Base-by-base conservation (phyloP, 2,329 filamentous ascomycete genomes). In the Aspergillus quadricinctus region DNA sequence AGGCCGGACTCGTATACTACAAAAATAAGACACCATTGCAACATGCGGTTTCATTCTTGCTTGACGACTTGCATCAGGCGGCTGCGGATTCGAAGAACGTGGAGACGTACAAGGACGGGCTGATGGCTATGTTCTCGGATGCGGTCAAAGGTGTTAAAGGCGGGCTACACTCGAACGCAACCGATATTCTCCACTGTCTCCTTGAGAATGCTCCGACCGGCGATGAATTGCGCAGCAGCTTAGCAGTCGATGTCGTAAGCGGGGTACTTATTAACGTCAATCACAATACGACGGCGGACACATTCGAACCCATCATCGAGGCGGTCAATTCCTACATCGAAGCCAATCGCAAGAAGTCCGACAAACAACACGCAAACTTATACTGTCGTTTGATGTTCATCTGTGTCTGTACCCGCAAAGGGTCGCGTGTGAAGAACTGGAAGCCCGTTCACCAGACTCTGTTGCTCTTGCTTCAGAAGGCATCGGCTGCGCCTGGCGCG, bases 81-180 rank as follows among this genome's bases (percentile, higher is more conserved):
- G 64, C 64, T 8, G 64, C 64, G 8, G 72, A 72, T 31, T 62
- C 63, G 4, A 73, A 72, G 45, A 69, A 69, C 54, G 67, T 73
- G 40, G 64, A 69, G 48, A 80, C 91, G 14, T 96, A 96, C 70
- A 88, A 88, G 60, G 87, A 95, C 69, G 94, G 93, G 54, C 74
- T 97, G 48, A 97, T 96, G 90, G 89, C 86, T 19, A 87, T 97
- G 80, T 90, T 97, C 67, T 87, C 91, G 3, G 93, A 97, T 72
- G 87, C 92, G 8, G 81, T 86, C 53, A 84, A 85, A 64, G 85
- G 85, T 27, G 75, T 87, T 29, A 83, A 86, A 60, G 71, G 77
- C 50, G 80, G 79, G 0, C 69, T 87, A 7, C 82, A 87, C 67
- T 83, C 83, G 2, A 82, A 81, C 61, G 84, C 81, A 31, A 66